Evolutionary conservation across 257 asterid species (phyloP).

Genomic region (Cordia subcordata): DNA sequence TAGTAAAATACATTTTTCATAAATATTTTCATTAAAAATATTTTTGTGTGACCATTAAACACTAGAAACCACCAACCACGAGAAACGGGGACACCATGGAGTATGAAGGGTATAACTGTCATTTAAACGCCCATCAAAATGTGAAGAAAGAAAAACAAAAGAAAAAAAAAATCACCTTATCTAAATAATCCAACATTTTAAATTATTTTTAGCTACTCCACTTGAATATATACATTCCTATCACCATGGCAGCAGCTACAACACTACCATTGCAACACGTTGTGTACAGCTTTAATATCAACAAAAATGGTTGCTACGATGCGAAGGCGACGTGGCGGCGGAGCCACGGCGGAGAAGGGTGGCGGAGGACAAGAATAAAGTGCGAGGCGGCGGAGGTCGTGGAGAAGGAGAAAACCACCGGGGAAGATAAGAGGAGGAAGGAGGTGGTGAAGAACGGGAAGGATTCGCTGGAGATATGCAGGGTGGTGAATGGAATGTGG

Average conservation of each 20-base stretch:
- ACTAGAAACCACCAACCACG: no score
- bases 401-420: conserved; percentile 25
- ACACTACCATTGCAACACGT: background rate
- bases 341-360: background rate
- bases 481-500: conserved; percentile 84
- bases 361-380: conserved; percentile 2
- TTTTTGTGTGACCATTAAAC: no score
- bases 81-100: no score
- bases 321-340: background rate
- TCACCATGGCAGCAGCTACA: background rate
- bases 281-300: background rate
- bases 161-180: no score
- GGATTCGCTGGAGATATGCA: conserved; percentile 65
- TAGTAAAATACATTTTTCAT: no score
- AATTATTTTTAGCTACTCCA: no score
- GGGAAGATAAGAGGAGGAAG: conserved; percentile 21
- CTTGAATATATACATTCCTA: no score
- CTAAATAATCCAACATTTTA: no score
- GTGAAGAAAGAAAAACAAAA: no score
- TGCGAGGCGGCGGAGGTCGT: conserved; percentile 48
- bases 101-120: background rate
- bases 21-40: no score
- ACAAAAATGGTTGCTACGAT: background rate
- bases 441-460: conserved; percentile 62
- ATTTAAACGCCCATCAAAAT: background rate